Base-by-base conservation (phyloP, 148 eudicot genomes). In the Rhododendron vialii region DNA sequence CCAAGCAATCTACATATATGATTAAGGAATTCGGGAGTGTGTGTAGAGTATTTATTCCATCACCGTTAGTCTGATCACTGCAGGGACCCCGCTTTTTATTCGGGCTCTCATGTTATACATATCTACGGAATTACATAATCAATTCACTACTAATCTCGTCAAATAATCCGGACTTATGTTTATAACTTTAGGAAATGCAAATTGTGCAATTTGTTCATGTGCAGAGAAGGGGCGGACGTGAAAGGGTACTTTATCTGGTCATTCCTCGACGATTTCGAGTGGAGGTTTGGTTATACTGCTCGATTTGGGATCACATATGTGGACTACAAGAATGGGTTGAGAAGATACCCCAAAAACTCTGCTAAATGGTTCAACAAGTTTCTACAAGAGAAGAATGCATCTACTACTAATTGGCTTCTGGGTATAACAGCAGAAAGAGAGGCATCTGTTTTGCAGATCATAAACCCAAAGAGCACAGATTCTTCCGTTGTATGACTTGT, bases 291-390 rank as follows among this genome's bases (percentile, higher is more conserved):
- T n/a, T 86, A 22, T 17, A 82, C 85, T 41, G 30, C 7, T 14
- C 83, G 85, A 5, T 86, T 86, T 82, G 88, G 88, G 4, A 86
- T 86, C 8, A 82, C 36, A 33, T 86, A 53, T 43, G 81, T 86
- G 20, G 85, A 86, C 76, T 82, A 50, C 30, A 28, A 86, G 12
- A 45, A 82, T 75, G 88, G 82, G 3, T 78, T 86, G 14, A 82
- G 7, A 61, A 82, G 88, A 82, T 57, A 82, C 75, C 81, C 59
- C 18, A 86, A 86, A 82, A 20, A 38, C 22, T 86, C 88, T 38
- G 88, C 82, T 8, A 9, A 38, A 20, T 86, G 85, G 85, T 82
- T 82, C 75, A 82, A 82, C 22, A 82, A 36, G 80, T 81, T 86
- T 48, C 87, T 86, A 7, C 63, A 47, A 14, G 77, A 36, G 43